Conservation (phyloP, 2,329 filamentous ascomycete species). For the Colletotrichum tofieldiae region DNA sequence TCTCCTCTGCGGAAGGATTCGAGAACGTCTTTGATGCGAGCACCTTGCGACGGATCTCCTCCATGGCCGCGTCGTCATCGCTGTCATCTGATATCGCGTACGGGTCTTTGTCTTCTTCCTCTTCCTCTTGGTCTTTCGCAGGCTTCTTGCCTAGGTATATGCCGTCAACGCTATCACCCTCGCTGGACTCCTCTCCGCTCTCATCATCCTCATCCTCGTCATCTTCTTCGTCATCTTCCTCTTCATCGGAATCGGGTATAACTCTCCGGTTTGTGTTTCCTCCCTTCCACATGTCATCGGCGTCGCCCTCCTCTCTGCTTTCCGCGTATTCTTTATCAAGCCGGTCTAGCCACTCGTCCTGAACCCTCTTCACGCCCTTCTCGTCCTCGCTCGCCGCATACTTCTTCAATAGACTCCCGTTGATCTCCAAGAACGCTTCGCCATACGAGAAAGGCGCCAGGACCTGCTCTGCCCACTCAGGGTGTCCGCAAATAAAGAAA, state of each 20-base stretch:
- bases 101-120: conserved; percentile 72
- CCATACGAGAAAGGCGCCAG: conserved; percentile 92
- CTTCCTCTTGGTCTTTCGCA: conserved; percentile 56
- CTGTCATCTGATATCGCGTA: conserved; percentile 85
- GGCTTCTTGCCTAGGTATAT: conserved; percentile 74
- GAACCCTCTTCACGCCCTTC: conserved; percentile 84
- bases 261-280: conserved; percentile 86
- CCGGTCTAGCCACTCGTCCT: conserved; percentile 90
- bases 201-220: conserved; percentile 61
- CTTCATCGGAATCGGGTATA: conserved; percentile 69
- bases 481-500: conserved; percentile 92
- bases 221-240: conserved; percentile 60
- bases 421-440: conserved; percentile 90
- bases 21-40: conserved; percentile 91
- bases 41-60: conserved; percentile 90
- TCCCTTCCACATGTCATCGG: conserved; percentile 88
- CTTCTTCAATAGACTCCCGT: conserved; percentile 82
- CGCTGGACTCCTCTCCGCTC: conserved; percentile 61
- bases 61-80: conserved; percentile 90
- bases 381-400: conserved; percentile 90
- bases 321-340: conserved; percentile 92
- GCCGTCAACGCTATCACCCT: conserved; percentile 66
- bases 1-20: conserved; percentile 64
- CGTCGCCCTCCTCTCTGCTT: conserved; percentile 77
- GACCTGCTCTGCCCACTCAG: conserved; percentile 90